These are phyloP conservation scores for Fragaria vesca DNA, from an alignment of 306 rosid genomes.

Conservation along the genomic window DNA sequence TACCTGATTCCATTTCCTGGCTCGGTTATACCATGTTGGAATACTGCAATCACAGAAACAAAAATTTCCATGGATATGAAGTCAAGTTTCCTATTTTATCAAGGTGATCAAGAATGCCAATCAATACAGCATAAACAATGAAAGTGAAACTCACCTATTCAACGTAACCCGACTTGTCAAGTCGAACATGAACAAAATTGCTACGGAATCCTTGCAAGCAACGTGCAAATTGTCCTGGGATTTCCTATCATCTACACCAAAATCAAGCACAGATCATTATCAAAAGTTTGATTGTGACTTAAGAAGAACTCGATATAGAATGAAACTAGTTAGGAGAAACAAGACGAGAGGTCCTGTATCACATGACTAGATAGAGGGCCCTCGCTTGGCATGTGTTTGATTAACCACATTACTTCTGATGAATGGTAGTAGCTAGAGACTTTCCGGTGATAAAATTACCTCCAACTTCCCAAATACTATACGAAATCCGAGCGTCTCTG, in stretches of 20 bases:
- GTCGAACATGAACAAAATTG: conserved; percentile 93
- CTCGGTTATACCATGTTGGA: conserved; percentile 67
- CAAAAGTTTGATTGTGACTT: background rate
- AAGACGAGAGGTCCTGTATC: background rate
- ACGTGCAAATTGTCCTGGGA: conserved; percentile 54
- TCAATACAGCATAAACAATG: background rate
- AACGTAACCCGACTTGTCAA: conserved; percentile 91
- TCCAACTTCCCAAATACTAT: conserved; percentile 90
- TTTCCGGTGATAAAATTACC: conserved; percentile 37
- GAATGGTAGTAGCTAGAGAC: background rate
- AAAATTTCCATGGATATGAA: background rate
- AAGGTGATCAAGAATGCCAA: background rate
- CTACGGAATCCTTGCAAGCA: conserved; percentile 89
- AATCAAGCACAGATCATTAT: background rate
- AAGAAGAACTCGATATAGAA: background rate
- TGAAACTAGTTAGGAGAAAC: background rate
- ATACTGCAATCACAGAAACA: conserved; percentile 52
- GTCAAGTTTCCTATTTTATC: background rate
- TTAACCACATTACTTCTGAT: background rate
- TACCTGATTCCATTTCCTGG: conserved; percentile 92
- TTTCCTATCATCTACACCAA: conserved; percentile 53
- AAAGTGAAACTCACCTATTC: conserved; percentile 45
- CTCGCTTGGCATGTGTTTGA: background rate
- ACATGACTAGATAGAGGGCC: background rate
- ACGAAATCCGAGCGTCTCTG: conserved; percentile 78